Conservation (phyloP, 2,329 filamentous ascomycete species). For the Pseudopyricularia cyperi region DNA sequence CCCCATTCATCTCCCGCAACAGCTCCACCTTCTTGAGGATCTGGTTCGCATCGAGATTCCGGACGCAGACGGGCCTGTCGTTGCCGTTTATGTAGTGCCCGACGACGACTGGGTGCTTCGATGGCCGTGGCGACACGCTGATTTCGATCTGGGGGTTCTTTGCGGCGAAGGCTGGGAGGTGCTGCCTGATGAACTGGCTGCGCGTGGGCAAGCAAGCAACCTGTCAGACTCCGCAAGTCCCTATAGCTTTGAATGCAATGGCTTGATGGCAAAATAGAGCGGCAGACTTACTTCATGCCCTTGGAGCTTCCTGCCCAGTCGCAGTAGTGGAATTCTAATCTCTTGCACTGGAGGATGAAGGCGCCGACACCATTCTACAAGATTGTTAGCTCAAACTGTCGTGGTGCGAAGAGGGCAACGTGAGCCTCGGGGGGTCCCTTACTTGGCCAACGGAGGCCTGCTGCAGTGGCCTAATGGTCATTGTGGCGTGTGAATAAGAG, state of each 20-base stretch:
- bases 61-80: slow-evolving; percentile 75
- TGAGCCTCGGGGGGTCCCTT: neutral
- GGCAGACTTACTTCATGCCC: slow-evolving; percentile 76
- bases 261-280: neutral
- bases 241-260: neutral
- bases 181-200: slow-evolving; percentile 69
- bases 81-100: slow-evolving; percentile 89
- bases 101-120: slow-evolving; percentile 76
- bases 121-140: slow-evolving; percentile 77
- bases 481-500: slow-evolving; percentile 4
- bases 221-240: neutral
- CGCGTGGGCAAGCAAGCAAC: slow-evolving; percentile 3
- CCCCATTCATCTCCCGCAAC: slow-evolving; percentile 60
- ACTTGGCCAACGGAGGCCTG: slow-evolving; percentile 11
- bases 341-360: slow-evolving; percentile 95
- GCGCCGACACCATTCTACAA: slow-evolving; percentile 84
- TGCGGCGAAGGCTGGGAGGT: slow-evolving; percentile 65
- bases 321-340: slow-evolving; percentile 92
- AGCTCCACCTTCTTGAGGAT: slow-evolving; percentile 69
- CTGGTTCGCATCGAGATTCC: slow-evolving; percentile 69
- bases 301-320: slow-evolving; percentile 87
- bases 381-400: slow-evolving; percentile 2
- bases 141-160: slow-evolving; percentile 84
- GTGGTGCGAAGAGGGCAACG: neutral
- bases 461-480: slow-evolving; percentile 10